Evolutionary conservation across 805 yeast genomes (phyloP).

Genomic region (Debaryomyces maramus): DNA sequence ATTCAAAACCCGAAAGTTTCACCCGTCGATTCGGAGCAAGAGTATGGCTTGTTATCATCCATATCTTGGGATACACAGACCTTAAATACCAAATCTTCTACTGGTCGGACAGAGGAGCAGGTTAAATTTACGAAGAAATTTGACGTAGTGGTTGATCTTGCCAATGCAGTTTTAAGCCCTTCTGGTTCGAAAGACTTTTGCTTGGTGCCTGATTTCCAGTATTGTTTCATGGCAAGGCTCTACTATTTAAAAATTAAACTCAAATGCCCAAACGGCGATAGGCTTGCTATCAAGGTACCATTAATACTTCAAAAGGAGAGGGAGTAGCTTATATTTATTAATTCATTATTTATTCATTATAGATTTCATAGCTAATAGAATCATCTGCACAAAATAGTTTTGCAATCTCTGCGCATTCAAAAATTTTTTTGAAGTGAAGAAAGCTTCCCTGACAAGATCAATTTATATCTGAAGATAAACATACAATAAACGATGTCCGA

Average conservation of each 20-base stretch:
- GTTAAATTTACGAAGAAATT: conserved; percentile 21
- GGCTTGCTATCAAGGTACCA: conserved; percentile 26
- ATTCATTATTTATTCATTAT: not conserved
- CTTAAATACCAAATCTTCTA: conserved; percentile 2
- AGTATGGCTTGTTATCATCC: conserved; percentile 10
- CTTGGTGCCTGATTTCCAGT: conserved; percentile 41
- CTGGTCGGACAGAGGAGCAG: conserved; percentile 14
- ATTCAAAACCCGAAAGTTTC: conserved; percentile 13
- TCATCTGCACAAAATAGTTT: not conserved
- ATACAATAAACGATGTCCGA: conserved; percentile 9
- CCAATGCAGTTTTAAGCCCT: conserved; percentile 18
- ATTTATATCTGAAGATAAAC: not conserved
- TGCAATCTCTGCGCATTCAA: conserved; percentile 1
- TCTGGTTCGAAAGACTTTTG: conserved; percentile 26
- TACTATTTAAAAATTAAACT: conserved; percentile 31
- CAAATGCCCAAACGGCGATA: conserved; percentile 25
- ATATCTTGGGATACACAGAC: conserved; percentile 21
- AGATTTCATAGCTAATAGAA: no score
- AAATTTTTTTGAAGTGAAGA: no score
- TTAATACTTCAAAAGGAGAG: conserved; percentile 22
- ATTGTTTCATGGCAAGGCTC: conserved; percentile 33
- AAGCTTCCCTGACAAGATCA: no score
- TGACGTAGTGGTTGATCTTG: conserved; percentile 25
- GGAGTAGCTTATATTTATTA: not conserved
- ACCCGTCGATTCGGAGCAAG: conserved; percentile 1